Evolutionary conservation across 495 filamentous ascomycete species (phyloP).

Genomic region (Neurospora intermedia): DNA sequence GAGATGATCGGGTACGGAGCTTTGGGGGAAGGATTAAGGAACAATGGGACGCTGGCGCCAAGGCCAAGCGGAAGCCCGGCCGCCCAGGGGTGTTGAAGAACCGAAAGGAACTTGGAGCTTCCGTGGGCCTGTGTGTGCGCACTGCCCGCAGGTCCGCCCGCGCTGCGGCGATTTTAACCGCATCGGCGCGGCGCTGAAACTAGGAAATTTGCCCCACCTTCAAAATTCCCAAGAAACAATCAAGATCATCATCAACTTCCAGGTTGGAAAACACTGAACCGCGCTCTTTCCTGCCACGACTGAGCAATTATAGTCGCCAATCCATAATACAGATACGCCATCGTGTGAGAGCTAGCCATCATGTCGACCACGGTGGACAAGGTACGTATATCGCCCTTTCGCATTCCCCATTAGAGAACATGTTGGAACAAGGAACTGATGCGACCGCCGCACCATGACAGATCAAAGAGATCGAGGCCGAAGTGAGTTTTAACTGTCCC

Average conservation of each 20-base stretch:
- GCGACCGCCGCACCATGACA: slow-evolving; percentile 27
- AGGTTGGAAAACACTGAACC: slow-evolving; percentile 1
- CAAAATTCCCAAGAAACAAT: slow-evolving; percentile 22
- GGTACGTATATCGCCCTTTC: slow-evolving; percentile 38
- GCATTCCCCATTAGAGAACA: background rate
- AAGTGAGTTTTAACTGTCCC: slow-evolving; percentile 40
- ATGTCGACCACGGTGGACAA: slow-evolving; percentile 98
- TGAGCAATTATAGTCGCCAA: background rate
- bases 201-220: slow-evolving; percentile 23
- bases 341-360: slow-evolving; percentile 29
- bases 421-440: background rate
- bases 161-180: background rate
- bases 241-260: slow-evolving; percentile 2
- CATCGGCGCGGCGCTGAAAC: background rate
- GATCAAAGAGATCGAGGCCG: slow-evolving; percentile 97
- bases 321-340: background rate
- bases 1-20: background rate
- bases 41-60: background rate
- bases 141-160: background rate
- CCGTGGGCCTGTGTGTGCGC: background rate
- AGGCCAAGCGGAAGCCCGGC: background rate
- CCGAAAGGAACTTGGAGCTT: background rate
- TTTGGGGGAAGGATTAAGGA: background rate
- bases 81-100: background rate
- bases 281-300: background rate